Base-by-base conservation (phyloP, 495 filamentous ascomycete genomes). In the Hypoxylon crocopeplum region DNA sequence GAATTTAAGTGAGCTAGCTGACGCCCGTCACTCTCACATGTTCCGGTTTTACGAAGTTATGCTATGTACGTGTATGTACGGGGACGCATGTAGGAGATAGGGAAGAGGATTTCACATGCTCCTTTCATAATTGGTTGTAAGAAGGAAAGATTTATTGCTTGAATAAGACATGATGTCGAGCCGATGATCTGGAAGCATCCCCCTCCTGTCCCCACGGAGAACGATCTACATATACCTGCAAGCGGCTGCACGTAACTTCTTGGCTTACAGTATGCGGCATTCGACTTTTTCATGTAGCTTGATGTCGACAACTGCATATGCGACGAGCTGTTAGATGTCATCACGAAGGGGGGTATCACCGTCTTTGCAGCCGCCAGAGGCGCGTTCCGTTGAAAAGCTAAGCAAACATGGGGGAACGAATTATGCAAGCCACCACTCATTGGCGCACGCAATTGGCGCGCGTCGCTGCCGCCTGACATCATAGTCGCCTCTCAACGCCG, bases 391-490 rank as follows among this genome's bases (percentile, higher is more conserved):
- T 12, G 22, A 10, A 19, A 40, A 55, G 8, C 11, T 21, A 44
- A 45, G 42, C 21, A 40, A 37, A 44, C 37, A 38, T 16, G 37
- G 34, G 15, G 20, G 33, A 36, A 13, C 12, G 20, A 17, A 37
- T 15, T 20, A 39, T 38, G 40, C n/a, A 56, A 8, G 16, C 22
- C 30, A 44, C 42, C 48, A 58, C 58, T 55, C 38, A 50, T 21
- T 16, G 15, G 3, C 11, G 6, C 5, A 30, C 25, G 15, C 24
- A 20, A 32, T 46, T 46, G 49, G 17, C 40, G 38, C 36, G 19
- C 8, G 33, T 38, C 42, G 41, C 49, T 59, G 61, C 27, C 47
- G 25, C 22, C 12, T 59, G 55, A 64, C 61, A 59, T 64, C 61
- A 64, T 64, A 58, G 42, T 17, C 8, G 24, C 24, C 24, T 3